Evolutionary conservation across 306 rosid genomes (phyloP), one percentile per base, ranked within the genome.

Genomic region (Ormosia emarginata): DNA sequence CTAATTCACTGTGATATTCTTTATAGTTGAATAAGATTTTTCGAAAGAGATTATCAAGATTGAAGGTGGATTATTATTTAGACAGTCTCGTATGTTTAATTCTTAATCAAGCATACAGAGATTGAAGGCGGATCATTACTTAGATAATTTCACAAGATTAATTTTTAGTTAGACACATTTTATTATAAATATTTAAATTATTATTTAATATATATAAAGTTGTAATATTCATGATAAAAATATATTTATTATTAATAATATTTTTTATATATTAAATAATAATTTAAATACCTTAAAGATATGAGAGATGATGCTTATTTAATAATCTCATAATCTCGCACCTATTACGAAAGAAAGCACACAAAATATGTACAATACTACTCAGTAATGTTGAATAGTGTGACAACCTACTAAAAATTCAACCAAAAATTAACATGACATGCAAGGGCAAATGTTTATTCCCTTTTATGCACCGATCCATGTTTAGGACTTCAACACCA

Each of bases 401-500:
- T 43, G 15, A n/a, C 40, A 74, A 41, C 9, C 39, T 3, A 57
- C 65, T 41, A 8, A 66, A 71, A 67, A 84, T 76, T 81, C 67
- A 79, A 68, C 11, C 6, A 73, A 39, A 68, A 77, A 79, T 30
- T 55, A 59, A 0, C 80, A 9, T 11, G n/a, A 14, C 2, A 8
- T 46, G 47, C 32, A 29, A n/a, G 75, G 13, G 30, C 15, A 71
- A 67, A 75, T 44, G 12, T 7, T 47, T 9, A 65, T 74, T 49
- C 32, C 69, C 82, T 17, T 34, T 7, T 59, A 8, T 14, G 8
- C 29, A 43, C 8, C 7, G 12, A 77, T 11, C 36, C 18, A 64
- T n/a, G 89, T 55, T 83, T 74, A 87, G 52, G 83, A 68, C 75
- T 87, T 87, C 75, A 93, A 89, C 18, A 84, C 86, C 88, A 88